Conservation (phyloP, 2,329 filamentous ascomycete genomes). For the Penicillium sp. region DNA sequence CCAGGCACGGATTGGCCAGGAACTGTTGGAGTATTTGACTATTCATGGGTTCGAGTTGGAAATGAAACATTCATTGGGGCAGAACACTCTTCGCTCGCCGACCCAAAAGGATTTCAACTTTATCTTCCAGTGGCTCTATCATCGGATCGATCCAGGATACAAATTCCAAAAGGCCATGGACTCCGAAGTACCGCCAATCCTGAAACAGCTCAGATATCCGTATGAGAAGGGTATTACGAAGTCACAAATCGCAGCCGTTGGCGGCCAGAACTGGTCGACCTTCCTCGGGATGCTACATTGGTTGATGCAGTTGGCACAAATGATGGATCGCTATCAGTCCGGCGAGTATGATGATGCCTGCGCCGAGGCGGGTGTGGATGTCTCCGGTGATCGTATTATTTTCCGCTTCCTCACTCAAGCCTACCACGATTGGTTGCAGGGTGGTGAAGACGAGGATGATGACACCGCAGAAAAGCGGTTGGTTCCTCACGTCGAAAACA, state of each 20-base stretch:
- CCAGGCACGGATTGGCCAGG: slow-evolving; percentile 78
- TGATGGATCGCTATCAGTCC: slow-evolving; percentile 78
- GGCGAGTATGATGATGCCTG: slow-evolving; percentile 89
- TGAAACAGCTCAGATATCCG: slow-evolving; percentile 92
- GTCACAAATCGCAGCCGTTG: slow-evolving; percentile 89
- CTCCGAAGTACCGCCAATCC: slow-evolving; percentile 84
- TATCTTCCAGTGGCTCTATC: slow-evolving; percentile 98
- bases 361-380: slow-evolving; percentile 80
- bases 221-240: slow-evolving; percentile 96
- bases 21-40: slow-evolving; percentile 86
- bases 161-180: slow-evolving; percentile 93
- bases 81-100: slow-evolving; percentile 86
- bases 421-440: slow-evolving; percentile 89
- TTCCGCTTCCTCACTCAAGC: slow-evolving; percentile 87
- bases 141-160: slow-evolving; percentile 90
- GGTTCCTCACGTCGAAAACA: slow-evolving; percentile 77
- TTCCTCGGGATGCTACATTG: slow-evolving; percentile 93
- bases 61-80: slow-evolving; percentile 89
- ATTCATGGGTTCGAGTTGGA: slow-evolving; percentile 97
- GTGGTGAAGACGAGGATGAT: slow-evolving; percentile 83
- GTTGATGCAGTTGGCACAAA: slow-evolving; percentile 97
- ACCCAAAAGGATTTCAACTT: slow-evolving; percentile 98
- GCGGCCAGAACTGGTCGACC: slow-evolving; percentile 94
- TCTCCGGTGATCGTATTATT: slow-evolving; percentile 86
- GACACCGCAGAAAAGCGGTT: slow-evolving; percentile 78